Conservation (phyloP, 106 monocot genomes). For the Dactylorhiza incarnata region DNA sequence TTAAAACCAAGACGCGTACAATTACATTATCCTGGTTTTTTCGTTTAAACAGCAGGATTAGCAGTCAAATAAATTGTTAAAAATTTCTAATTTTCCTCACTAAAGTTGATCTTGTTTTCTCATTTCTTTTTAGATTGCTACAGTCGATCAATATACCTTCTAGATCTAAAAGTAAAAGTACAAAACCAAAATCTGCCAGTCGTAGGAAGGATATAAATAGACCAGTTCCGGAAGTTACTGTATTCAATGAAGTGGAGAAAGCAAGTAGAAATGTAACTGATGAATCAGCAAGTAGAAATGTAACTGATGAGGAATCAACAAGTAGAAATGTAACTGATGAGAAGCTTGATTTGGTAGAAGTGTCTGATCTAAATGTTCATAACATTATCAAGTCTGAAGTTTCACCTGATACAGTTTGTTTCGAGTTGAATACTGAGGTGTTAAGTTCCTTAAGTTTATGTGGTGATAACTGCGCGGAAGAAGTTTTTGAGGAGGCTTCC, state of each 20-base stretch:
- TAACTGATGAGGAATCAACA: too few relatives aligned
- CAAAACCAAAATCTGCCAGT: slow-evolving; percentile 13
- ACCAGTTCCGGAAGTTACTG: not conserved
- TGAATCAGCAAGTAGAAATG: not conserved
- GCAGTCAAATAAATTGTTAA: not conserved
- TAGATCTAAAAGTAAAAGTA: slow-evolving; percentile 25
- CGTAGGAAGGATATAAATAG: slow-evolving; percentile 13
- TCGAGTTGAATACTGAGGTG: slow-evolving; percentile 4
- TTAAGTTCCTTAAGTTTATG: slow-evolving; percentile 3
- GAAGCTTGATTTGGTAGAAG: slow-evolving; percentile 8
- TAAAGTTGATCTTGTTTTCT: not conserved
- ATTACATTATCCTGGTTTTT: not conserved
- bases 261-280: too few relatives aligned
- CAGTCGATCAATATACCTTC: slow-evolving; percentile 24
- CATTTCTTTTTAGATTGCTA: not conserved
- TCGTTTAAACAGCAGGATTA: not conserved
- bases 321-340: not conserved
- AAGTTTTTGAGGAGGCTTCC: slow-evolving; percentile 6
- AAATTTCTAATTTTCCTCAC: not conserved
- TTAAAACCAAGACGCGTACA: too few relatives aligned
- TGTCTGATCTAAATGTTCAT: not conserved
- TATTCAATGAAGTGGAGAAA: slow-evolving; percentile 13
- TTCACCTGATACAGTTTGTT: not conserved
- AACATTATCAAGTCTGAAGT: slow-evolving; percentile 2
- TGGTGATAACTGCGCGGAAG: slow-evolving; percentile 3